Conservation (phyloP, 441 rosid species). For the Euphorbia celastroides region DNA sequence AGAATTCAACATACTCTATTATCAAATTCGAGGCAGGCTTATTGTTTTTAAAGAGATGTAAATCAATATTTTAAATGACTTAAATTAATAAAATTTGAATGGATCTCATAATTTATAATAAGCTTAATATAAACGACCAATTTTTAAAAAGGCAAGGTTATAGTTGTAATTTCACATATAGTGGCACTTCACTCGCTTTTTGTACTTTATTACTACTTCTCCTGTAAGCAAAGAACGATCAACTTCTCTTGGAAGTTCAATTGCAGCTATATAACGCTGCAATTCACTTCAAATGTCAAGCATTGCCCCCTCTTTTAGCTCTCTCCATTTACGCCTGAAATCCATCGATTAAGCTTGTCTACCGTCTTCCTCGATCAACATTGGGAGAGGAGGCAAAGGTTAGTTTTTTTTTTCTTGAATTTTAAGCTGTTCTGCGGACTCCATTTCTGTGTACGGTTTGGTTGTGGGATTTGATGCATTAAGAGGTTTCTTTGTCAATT, state of each 20-base stretch:
- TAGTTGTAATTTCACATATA: too few relatives aligned
- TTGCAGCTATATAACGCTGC: not conserved
- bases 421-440: not conserved
- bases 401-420: not conserved
- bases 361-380: not conserved
- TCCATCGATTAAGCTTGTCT: not conserved
- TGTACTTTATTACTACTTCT: too few relatives aligned
- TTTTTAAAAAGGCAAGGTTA: too few relatives aligned
- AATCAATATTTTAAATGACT: too few relatives aligned
- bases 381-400: slow-evolving; percentile 2
- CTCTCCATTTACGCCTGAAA: not conserved
- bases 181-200: too few relatives aligned
- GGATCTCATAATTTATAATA: too few relatives aligned
- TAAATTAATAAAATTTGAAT: too few relatives aligned
- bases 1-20: too few relatives aligned
- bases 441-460: not conserved
- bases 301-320: not conserved
- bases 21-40: too few relatives aligned
- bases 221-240: not conserved
- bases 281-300: not conserved
- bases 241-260: not conserved
- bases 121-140: too few relatives aligned
- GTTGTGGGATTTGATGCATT: not conserved
- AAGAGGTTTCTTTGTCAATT: not conserved
- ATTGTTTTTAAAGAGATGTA: too few relatives aligned